phyloP scores from a whole-genome alignment of 139 green algal genomes.

The Yamagishiella unicocca region DNA sequence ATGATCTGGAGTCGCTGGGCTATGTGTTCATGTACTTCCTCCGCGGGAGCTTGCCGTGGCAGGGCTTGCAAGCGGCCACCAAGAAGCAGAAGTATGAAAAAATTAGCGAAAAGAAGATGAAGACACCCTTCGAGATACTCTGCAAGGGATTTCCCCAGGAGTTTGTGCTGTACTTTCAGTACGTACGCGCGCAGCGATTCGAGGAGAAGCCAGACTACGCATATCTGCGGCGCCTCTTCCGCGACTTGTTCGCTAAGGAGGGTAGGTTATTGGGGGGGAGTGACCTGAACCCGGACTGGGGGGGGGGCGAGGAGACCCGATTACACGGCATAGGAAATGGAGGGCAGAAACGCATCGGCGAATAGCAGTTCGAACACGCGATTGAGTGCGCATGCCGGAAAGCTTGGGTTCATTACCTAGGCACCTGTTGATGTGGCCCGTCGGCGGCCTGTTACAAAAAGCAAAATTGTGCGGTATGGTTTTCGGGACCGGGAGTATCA shows the following conservation, averaged over 20 bases:
- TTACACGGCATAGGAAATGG: too few relatives aligned
- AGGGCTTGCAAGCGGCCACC: constrained; percentile 90
- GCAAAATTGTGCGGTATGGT: too few relatives aligned
- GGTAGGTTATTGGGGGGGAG: constrained; percentile 60
- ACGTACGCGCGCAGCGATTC: constrained; percentile 85
- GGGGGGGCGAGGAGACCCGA: too few relatives aligned
- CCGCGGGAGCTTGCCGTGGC: constrained; percentile 95
- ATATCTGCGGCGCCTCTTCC: constrained; percentile 96
- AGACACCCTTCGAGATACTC: constrained; percentile 94
- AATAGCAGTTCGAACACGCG: too few relatives aligned
- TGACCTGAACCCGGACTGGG: not conserved
- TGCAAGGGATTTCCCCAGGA: constrained; percentile 97
- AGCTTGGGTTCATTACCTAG: too few relatives aligned
- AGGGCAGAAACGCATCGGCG: too few relatives aligned
- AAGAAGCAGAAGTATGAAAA: constrained; percentile 99
- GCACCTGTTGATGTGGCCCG: too few relatives aligned
- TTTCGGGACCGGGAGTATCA: too few relatives aligned
- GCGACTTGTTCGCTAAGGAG: constrained; percentile 98
- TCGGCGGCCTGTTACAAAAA: too few relatives aligned
- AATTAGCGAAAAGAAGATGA: constrained; percentile 99
- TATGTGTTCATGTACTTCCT: constrained; percentile 99
- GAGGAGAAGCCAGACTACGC: constrained; percentile 96
- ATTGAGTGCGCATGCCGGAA: too few relatives aligned
- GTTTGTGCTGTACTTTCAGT: constrained; percentile 98
- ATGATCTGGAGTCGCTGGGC: constrained; percentile 80